Base-by-base conservation (phyloP, 2,329 filamentous ascomycete species). In the Cryphonectria radicalis region DNA sequence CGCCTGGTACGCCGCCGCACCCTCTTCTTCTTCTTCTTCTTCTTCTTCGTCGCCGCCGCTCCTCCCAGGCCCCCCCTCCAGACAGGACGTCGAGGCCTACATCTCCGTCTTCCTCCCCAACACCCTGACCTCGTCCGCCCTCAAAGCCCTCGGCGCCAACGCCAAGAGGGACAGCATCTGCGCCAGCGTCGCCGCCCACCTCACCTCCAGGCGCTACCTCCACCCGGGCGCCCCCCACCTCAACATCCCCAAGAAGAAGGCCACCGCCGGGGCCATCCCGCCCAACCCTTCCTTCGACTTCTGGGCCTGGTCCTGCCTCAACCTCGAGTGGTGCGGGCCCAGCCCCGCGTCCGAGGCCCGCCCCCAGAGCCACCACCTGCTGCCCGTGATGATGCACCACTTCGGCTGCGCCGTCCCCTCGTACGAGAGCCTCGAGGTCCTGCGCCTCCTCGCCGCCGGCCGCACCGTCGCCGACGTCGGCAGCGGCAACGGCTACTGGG, bases 331-430 rank as follows among this genome's bases (percentile, higher is more conserved):
- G 90, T 86, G 85, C 66, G 90, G 91, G 1, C 89, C 91, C 3
- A 81, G 86, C 77, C 79, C 82, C 19, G 80, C 81, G 50, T 87
- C 90, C 3, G 84, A 83, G 22, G 70, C 67, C 17, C 80, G 84
- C 37, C 85, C 87, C 4, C 84, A 83, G 67, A 87, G 86, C 66
- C 92, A 94, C 80, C 91, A 92, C 75, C 84, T 93, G 8, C 84
- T 94, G 11, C 92, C 92, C 2, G 83, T 94, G 25, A 84, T 93
- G 69, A 94, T 93, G 85, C 92, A 94, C 81, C 92, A 94, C 80
- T 94, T 94, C 79, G 91, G 91, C 66, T 94, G 92, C 80, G 87
- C 88, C 1, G 89, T 89, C 28, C 92, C 92, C 0, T 88, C 87
- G 13, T 91, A 91, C 78, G 90, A 93, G 75, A 84, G 87, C 1